Base-by-base conservation (phyloP, 768 basidiomycete species). In the Tylopilus sp. region DNA sequence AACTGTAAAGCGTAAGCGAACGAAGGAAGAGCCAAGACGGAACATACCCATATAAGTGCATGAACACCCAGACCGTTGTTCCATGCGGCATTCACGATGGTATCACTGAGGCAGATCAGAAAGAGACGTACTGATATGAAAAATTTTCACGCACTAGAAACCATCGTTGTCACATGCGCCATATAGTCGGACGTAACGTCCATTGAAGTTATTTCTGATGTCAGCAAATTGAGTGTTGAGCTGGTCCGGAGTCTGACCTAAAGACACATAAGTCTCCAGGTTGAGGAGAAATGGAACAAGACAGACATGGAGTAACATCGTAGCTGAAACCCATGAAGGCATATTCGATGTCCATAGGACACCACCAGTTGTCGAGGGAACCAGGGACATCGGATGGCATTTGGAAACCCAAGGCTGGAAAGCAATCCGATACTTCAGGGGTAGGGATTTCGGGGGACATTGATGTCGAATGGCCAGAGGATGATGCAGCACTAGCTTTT, bases 271-370 rank as follows among this genome's bases (percentile, higher is more conserved):
- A 64, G 44, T 46, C 33, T 44, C 8, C 7, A 14, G 10, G n/a
- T 4, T n/a, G n/a, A 40, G 46, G 25, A 16, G 21, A 22, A n/a
- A 16, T 38, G 12, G 38, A 34, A 6, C 2, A 48, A 29, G 28
- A 68, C 80, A 45, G 58, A 85, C 86, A 88, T 14, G 71, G 74
- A 38, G 83, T 79, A 22, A 89, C 75, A 61, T 87, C 87, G 58
- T 90, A 90, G 64, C 85, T 85, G 68, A 90, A 85, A 0, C 87
- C 88, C 45, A 89, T 70, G 64, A 90, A 90, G 0, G 80, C 88
- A 58, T 87, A 89, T 63, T 90, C 88, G 1, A 78, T 81, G 50
- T 71, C 68, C 33, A 71, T 64, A 52, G 78, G 65, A 63, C 88
- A 90, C 88, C 87, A 85, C 84, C 84, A 85, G 47, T 74, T 72